These are phyloP conservation scores for Calonectria naviculata DNA, from an alignment of 2,329 filamentous ascomycete species.

Conservation along the genomic window DNA sequence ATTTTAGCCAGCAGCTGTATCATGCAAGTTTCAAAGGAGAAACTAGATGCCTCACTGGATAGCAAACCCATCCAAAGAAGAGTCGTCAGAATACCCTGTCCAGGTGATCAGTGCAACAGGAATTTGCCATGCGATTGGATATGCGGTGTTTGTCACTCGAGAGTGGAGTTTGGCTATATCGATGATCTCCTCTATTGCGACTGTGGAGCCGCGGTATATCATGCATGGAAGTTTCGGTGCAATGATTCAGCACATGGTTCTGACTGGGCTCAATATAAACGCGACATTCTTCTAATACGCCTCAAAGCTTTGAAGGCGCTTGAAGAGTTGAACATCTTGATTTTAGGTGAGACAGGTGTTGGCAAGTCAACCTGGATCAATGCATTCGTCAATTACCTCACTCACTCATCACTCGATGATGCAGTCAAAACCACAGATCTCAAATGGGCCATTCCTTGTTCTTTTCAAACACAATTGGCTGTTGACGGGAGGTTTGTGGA, in stretches of 20 bases:
- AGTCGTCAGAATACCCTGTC: slow-evolving; percentile 48
- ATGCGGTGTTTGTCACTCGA: slow-evolving; percentile 1
- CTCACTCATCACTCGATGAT: slow-evolving; percentile 50
- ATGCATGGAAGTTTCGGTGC: slow-evolving; percentile 46
- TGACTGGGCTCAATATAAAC: slow-evolving; percentile 22
- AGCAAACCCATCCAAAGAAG: slow-evolving; percentile 28
- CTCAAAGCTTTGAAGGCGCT: not conserved
- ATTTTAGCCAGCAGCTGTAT: not conserved
- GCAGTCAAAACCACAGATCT: slow-evolving; percentile 34
- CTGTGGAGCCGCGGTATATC: slow-evolving; percentile 45
- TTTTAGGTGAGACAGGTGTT: slow-evolving; percentile 60
- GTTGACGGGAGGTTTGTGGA: slow-evolving; percentile 3
- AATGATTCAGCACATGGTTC: slow-evolving; percentile 37
- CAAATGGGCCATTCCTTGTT: slow-evolving; percentile 27
- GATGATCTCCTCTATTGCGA: slow-evolving; percentile 49
- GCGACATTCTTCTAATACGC: not conserved
- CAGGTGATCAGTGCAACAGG: slow-evolving; percentile 35
- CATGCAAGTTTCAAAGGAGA: slow-evolving; percentile 14
- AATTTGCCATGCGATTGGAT: slow-evolving; percentile 15
- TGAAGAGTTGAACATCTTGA: slow-evolving; percentile 54
- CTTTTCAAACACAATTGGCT: slow-evolving; percentile 17
- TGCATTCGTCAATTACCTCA: slow-evolving; percentile 58
- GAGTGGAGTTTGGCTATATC: slow-evolving; percentile 11
- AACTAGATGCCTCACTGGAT: not conserved
- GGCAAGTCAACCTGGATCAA: slow-evolving; percentile 63